phyloP scores from a whole-genome alignment of 352 stramenopile genomes.

The Phytophthora pinifolia region DNA sequence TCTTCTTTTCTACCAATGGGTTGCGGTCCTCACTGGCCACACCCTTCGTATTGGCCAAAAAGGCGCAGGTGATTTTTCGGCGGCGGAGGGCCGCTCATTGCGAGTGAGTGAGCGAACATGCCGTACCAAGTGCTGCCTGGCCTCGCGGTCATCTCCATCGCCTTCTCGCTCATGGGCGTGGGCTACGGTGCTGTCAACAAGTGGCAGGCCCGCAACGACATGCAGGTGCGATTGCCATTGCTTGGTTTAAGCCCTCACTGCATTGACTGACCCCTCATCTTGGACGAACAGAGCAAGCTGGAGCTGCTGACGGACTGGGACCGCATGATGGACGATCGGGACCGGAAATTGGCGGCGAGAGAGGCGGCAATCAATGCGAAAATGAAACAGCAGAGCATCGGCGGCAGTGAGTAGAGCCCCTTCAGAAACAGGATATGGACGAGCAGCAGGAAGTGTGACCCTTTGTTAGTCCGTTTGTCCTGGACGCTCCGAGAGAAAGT shows the following conservation, averaged over 20 bases:
- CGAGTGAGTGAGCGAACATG: conserved; percentile 37
- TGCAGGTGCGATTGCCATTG: conserved; percentile 48
- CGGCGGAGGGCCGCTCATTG: conserved; percentile 17
- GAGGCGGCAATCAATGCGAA: conserved; percentile 31
- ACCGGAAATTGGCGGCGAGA: conserved; percentile 62
- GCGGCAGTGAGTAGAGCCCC: not conserved
- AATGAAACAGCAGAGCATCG: conserved; percentile 31
- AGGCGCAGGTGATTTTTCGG: too few relatives aligned
- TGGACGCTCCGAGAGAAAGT: conserved; percentile 12
- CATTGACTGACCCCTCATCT: not conserved
- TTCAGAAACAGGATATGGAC: not conserved
- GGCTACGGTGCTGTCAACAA: conserved; percentile 78
- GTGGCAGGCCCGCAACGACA: conserved; percentile 60
- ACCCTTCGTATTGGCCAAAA: too few relatives aligned
- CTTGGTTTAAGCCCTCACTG: too few relatives aligned
- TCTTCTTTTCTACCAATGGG: too few relatives aligned
- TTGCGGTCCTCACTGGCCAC: too few relatives aligned
- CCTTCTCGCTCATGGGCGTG: conserved; percentile 80
- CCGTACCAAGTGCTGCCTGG: conserved; percentile 86
- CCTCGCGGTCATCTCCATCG: conserved; percentile 71
- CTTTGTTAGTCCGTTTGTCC: not conserved
- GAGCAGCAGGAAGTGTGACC: not conserved
- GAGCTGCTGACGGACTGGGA: conserved; percentile 80
- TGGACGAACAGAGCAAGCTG: conserved; percentile 60
- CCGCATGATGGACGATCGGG: conserved; percentile 79